A percentile compares a stretch with the other conserved stretches of the same genome.
phyloP scores from a whole-genome alignment of 306 rosid genomes.

The Gillenia trifoliata region DNA sequence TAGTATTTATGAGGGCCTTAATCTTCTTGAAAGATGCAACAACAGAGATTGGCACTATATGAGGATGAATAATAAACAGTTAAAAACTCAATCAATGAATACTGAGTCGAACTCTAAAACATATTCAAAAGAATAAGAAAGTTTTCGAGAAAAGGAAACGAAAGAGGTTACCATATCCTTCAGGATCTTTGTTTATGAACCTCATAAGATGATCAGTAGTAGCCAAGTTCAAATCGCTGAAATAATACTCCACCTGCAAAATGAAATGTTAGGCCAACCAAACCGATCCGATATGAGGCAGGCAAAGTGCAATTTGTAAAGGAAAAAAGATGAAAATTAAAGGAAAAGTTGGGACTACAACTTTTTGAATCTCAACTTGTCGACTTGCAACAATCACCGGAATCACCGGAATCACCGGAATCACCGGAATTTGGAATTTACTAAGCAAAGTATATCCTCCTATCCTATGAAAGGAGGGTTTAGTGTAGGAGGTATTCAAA shows the following conservation, averaged over 20 bases:
- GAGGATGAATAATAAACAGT: constrained; percentile 22
- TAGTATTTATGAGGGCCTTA: constrained; percentile 66
- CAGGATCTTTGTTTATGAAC: constrained; percentile 89
- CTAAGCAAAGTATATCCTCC: not conserved
- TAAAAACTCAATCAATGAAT: not conserved
- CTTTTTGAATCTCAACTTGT: not conserved
- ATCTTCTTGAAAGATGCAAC: constrained; percentile 99
- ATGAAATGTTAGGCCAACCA: not conserved
- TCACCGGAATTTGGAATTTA: not conserved
- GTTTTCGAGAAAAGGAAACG: not conserved
- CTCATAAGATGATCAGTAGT: constrained; percentile 97
- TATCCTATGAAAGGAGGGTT: not conserved
- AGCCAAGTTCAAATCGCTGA: constrained; percentile 93
- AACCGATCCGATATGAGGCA: constrained; percentile 6
- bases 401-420: no score
- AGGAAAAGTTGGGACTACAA: not conserved
- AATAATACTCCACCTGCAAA: constrained; percentile 96
- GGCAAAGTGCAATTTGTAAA: not conserved
- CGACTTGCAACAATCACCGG: not conserved
- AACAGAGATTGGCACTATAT: constrained; percentile 83
- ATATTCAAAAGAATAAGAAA: not conserved
- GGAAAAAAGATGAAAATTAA: constrained; percentile 18
- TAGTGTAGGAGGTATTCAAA: not conserved
- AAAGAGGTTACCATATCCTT: constrained; percentile 72
- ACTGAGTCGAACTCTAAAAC: not conserved